These are phyloP conservation scores for Candida multigemmis DNA, from an alignment of 805 yeast species.

Conservation along the genomic window DNA sequence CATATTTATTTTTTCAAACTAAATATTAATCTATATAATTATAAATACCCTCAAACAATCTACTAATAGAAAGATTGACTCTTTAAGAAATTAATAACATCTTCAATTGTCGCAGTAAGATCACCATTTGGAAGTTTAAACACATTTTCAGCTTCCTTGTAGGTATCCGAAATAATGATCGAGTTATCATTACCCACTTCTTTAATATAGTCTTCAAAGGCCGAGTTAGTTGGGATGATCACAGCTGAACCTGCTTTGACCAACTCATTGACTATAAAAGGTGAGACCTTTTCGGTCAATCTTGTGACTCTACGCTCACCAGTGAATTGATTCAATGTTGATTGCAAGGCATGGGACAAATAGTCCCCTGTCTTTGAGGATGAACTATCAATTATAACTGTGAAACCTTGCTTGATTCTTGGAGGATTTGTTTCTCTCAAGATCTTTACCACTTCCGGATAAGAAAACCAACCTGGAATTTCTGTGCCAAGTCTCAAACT, in stretches of 20 bases:
- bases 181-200: conserved; percentile 46
- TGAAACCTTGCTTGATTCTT: conserved; percentile 82
- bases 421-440: conserved; percentile 92
- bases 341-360: conserved; percentile 75
- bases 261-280: conserved; percentile 64
- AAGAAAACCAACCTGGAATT: conserved; percentile 95
- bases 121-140: conserved; percentile 6
- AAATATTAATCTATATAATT: too few relatives aligned
- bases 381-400: conserved; percentile 55
- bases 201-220: conserved; percentile 48
- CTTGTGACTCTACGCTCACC: conserved; percentile 76
- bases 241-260: conserved; percentile 91
- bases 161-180: conserved; percentile 20
- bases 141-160: conserved; percentile 3
- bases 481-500: conserved; percentile 78
- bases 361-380: conserved; percentile 34
- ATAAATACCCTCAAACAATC: too few relatives aligned
- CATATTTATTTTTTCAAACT: too few relatives aligned
- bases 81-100: conserved; percentile 62
- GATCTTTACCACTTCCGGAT: conserved; percentile 90
- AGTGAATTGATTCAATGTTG: conserved; percentile 81
- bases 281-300: conserved; percentile 30
- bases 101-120: conserved; percentile 47
- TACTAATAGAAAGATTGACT: conserved; percentile 72
- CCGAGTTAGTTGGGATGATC: conserved; percentile 43